These are phyloP conservation scores for Astrephomene gubernaculifera DNA, from an alignment of 139 green algal genomes.

Conservation along the genomic window DNA sequence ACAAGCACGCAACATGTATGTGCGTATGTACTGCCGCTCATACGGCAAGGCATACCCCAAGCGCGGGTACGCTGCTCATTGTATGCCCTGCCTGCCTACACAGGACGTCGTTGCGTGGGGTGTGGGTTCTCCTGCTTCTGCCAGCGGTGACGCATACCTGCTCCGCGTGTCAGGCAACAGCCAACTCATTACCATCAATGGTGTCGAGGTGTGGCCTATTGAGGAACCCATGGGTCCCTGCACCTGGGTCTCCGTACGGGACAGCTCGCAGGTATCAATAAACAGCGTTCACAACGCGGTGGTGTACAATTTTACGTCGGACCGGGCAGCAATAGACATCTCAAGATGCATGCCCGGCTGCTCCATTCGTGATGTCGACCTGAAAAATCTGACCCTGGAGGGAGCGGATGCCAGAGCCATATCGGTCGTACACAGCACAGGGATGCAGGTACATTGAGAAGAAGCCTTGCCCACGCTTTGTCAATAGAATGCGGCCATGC, in stretches of 20 bases:
- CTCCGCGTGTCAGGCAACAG: not conserved
- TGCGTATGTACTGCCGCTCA: not conserved
- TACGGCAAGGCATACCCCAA: not conserved
- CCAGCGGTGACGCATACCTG: not conserved
- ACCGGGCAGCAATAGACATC: not conserved
- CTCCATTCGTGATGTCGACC: not conserved
- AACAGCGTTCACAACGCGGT: too few species aligned
- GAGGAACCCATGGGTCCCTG: too few species aligned
- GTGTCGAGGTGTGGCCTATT: not conserved
- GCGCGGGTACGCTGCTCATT: too few species aligned
- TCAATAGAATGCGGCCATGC: too few species aligned
- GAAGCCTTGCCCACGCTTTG: too few species aligned
- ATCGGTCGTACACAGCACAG: not conserved
- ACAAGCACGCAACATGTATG: not conserved
- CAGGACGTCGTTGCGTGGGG: not conserved
- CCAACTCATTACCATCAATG: not conserved
- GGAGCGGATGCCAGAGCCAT: not conserved
- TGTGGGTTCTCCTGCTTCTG: not conserved
- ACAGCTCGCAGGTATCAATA: too few species aligned
- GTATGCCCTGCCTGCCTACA: not conserved
- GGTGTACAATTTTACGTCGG: too few species aligned
- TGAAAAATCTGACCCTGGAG: not conserved
- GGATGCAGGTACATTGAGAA: not conserved
- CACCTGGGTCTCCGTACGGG: too few species aligned
- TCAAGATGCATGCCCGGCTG: not conserved